Evolutionary conservation across 2,329 filamentous ascomycete species (phyloP).

Genomic region (Mycosphaerelloides madeirae): DNA sequence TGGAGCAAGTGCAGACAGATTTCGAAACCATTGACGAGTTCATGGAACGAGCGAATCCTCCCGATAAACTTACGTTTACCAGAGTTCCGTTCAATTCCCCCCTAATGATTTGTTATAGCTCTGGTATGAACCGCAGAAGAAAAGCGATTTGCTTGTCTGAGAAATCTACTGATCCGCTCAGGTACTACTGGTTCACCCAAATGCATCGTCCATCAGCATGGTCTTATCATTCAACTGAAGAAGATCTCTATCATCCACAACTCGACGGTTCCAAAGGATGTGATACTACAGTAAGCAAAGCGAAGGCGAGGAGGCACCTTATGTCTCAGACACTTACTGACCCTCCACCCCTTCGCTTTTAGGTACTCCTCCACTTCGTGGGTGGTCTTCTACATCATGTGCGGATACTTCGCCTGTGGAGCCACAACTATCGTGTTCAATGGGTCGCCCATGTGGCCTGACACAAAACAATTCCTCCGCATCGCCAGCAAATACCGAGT

Average conservation of each 20-base stretch:
- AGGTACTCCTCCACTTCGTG: slow-evolving; percentile 46
- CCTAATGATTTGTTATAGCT: slow-evolving; percentile 42
- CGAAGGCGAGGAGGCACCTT: too few species aligned
- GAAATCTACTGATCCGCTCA: background rate
- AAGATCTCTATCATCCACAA: slow-evolving; percentile 45
- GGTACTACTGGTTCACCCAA: slow-evolving; percentile 44
- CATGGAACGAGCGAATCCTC: slow-evolving; percentile 26
- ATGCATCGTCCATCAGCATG: slow-evolving; percentile 42
- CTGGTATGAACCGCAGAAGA: slow-evolving; percentile 40
- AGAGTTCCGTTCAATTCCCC: slow-evolving; percentile 40
- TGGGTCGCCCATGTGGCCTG: slow-evolving; percentile 41
- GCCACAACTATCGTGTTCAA: slow-evolving; percentile 39
- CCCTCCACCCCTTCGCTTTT: too few species aligned
- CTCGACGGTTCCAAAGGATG: slow-evolving; percentile 35
- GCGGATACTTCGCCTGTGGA: slow-evolving; percentile 9
- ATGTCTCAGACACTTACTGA: too few species aligned
- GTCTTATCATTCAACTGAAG: slow-evolving; percentile 41
- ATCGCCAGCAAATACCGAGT: slow-evolving; percentile 36
- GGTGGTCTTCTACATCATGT: slow-evolving; percentile 43
- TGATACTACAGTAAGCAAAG: slow-evolving; percentile 45
- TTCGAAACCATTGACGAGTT: slow-evolving; percentile 32
- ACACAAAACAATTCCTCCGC: slow-evolving; percentile 33
- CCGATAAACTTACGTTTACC: slow-evolving; percentile 35
- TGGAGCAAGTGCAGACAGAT: slow-evolving; percentile 13
- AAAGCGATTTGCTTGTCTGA: slow-evolving; percentile 20